phyloP scores from a whole-genome alignment of 192 early-diverging fungal species.

The Coemansia sp. region DNA sequence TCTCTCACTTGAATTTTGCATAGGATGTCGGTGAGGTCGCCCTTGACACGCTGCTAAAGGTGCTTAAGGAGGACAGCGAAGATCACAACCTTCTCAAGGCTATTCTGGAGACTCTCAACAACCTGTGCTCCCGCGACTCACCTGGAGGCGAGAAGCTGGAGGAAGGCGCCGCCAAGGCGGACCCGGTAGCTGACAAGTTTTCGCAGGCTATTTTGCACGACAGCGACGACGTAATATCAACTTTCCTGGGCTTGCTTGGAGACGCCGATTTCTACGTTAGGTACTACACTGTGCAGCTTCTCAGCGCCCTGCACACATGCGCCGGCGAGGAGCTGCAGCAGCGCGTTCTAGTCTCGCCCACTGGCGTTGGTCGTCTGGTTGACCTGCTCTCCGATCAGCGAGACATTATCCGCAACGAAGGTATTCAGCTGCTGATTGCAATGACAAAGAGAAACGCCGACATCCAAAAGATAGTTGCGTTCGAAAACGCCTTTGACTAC shows the following conservation, averaged over 20 bases:
- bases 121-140: constrained; percentile 56
- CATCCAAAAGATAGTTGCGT: constrained; percentile 98
- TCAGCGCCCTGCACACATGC: constrained; percentile 68
- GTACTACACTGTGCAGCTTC: constrained; percentile 86
- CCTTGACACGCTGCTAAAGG: constrained; percentile 68
- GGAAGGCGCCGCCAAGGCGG: constrained; percentile 1
- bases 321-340: constrained; percentile 66
- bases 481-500: constrained; percentile 96
- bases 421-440: constrained; percentile 83
- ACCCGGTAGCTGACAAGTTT: constrained; percentile 32
- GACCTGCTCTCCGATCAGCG: constrained; percentile 90
- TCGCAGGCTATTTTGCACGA: constrained; percentile 40
- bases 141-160: constrained; percentile 16
- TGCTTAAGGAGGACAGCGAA: constrained; percentile 74
- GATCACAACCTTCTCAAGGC: constrained; percentile 87
- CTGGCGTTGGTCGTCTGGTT: constrained; percentile 82
- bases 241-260: constrained; percentile 83
- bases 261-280: constrained; percentile 94
- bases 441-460: constrained; percentile 92
- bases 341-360: constrained; percentile 81
- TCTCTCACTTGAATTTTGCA: neutral
- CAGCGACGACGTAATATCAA: constrained; percentile 64
- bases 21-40: constrained; percentile 85
- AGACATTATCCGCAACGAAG: constrained; percentile 97
- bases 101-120: constrained; percentile 82